Evolutionary conservation across 495 filamentous ascomycete species (phyloP), one percentile per base, ranked within the genome.

Genomic region (Tetracladium marchalianum): DNA sequence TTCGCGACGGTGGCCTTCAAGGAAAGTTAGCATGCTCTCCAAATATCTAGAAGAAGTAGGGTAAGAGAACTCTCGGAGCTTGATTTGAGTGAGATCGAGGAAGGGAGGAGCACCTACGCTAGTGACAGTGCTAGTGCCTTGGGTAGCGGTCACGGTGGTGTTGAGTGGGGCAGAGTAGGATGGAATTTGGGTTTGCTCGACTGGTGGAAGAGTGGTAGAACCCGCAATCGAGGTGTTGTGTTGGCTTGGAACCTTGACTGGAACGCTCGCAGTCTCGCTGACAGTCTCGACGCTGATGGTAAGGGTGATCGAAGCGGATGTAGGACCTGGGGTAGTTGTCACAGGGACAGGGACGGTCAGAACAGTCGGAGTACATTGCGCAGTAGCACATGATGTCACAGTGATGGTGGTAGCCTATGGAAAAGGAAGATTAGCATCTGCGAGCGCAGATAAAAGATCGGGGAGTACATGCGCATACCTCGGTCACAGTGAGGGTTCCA

Each of bases 381-480:
- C 62, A 57, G 60, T 59, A 31, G 60, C 63, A 8, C 67, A 63
- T 55, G 63, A 68, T 63, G 68, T 69, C 59, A 64, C 49, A 46
- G 67, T 70, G 53, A 72, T 65, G 53, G 70, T 72, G 57, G 70
- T 54, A 24, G 67, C 70, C 43, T 62, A 51, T 31, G 68, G 70
- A 53, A 66, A 7, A 27, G 22, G 22, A 50, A 37, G 51, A 7
- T 44, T 47, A 10, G 27, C 42, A 11, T 51, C 45, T 22, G 35
- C 22, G 50, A 47, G 65, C 67, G 44, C 60, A 58, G 19, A 66
- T 70, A 48, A 66, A 63, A 36, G 69, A 46, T 51, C 41, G 24
- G 51, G 59, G 46, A 62, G 31, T 27, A 60, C 49, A 38, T 56
- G 49, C 53, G 55, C 54, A 27, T 56, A 57, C 16, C 31, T 51